A percentile compares a stretch with the other conserved stretches of the same genome.
Conservation (phyloP, 2,329 filamentous ascomycete species). For the Clonostachys solani region DNA sequence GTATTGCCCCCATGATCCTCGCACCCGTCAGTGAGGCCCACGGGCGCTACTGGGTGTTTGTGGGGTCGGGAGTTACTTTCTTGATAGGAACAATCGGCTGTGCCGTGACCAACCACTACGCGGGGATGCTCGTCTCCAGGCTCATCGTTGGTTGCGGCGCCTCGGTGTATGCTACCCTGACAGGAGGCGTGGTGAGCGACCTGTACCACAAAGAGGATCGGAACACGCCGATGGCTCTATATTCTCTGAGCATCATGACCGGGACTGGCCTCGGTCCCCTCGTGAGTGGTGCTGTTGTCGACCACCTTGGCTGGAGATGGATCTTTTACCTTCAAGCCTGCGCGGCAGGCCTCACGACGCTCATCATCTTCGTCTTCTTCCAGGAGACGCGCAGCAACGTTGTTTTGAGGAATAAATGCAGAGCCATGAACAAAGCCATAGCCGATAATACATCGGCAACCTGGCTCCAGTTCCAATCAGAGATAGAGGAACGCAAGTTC, state of each 20-base stretch:
- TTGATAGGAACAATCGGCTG: constrained; percentile 42
- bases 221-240: constrained; percentile 66
- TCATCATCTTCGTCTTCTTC: constrained; percentile 54
- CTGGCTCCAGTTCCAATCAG: constrained; percentile 4
- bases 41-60: constrained; percentile 22
- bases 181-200: constrained; percentile 65
- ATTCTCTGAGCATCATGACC: constrained; percentile 55
- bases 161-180: constrained; percentile 37
- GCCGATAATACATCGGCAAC: constrained; percentile 34
- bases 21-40: constrained; percentile 65
- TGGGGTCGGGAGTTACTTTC: constrained; percentile 24
- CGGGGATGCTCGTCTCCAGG: constrained; percentile 57
- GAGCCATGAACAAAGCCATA: constrained; percentile 48
- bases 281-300: constrained; percentile 53
- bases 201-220: constrained; percentile 59
- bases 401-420: constrained; percentile 56
- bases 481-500: constrained; percentile 9
- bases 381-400: constrained; percentile 67
- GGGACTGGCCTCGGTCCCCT: constrained; percentile 62
- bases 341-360: constrained; percentile 47
- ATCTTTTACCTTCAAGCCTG: constrained; percentile 66
- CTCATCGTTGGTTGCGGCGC: constrained; percentile 60
- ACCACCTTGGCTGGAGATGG: constrained; percentile 59
- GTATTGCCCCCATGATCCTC: constrained; percentile 61
- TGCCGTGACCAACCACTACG: constrained; percentile 53